Percentiles rank a stretch among this genome's conserved stretches.
phyloP scores from a whole-genome alignment of 768 basidiomycete species.

The Cubamyces lactineus region DNA sequence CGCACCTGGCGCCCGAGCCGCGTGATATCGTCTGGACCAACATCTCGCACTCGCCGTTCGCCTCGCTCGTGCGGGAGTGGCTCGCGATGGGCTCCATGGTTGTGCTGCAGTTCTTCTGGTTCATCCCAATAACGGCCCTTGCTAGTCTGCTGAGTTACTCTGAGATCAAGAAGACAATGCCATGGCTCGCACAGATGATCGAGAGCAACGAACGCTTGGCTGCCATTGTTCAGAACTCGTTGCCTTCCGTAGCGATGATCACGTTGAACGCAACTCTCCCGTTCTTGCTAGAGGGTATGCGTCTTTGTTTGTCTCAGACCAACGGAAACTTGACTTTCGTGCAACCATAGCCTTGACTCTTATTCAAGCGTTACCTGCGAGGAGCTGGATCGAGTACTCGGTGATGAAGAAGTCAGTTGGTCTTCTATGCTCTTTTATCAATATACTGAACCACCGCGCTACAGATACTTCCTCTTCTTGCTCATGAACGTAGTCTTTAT shows the following conservation, averaged over 20 bases:
- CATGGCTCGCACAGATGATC: conserved; percentile 86
- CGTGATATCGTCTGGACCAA: conserved; percentile 96
- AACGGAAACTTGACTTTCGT: conserved; percentile 5
- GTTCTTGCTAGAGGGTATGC: conserved; percentile 82
- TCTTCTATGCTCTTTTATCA: not conserved
- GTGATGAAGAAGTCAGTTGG: conserved; percentile 81
- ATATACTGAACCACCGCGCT: conserved; percentile 6
- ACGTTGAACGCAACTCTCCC: conserved; percentile 87
- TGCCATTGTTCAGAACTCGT: conserved; percentile 91
- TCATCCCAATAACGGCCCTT: conserved; percentile 86
- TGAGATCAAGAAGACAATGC: conserved; percentile 89
- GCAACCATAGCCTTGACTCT: conserved; percentile 79
- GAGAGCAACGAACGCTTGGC: conserved; percentile 79
- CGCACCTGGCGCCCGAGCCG: conserved; percentile 86
- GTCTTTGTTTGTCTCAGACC: not conserved
- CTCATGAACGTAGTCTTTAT: conserved; percentile 93
- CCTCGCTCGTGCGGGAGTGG: conserved; percentile 66
- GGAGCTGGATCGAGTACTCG: conserved; percentile 94
- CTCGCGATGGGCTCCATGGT: conserved; percentile 72
- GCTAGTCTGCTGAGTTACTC: conserved; percentile 89
- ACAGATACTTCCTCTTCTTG: conserved; percentile 91
- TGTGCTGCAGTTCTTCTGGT: conserved; percentile 87
- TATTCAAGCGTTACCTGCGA: conserved; percentile 85
- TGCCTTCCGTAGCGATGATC: conserved; percentile 91
- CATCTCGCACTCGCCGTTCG: conserved; percentile 65